A percentile compares a stretch with the other conserved stretches of the same genome.
Evolutionary conservation across 768 basidiomycete species (phyloP).

Genomic region (Candolleomyces efflorescens): DNA sequence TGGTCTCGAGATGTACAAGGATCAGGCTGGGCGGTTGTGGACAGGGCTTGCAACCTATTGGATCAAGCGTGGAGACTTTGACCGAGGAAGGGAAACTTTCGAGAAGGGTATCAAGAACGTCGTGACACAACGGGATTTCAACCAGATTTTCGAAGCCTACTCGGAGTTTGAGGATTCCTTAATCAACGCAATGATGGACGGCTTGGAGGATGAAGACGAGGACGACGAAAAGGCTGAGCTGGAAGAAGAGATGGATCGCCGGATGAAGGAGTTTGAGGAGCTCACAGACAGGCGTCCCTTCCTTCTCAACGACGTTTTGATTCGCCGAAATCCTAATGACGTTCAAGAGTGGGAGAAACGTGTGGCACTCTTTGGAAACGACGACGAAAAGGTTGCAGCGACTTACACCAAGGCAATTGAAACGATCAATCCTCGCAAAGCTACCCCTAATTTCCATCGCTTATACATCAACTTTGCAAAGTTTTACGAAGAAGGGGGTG

Average conservation of each 20-base stretch:
- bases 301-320: slow-evolving; percentile 90
- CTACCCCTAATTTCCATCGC: slow-evolving; percentile 85
- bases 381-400: slow-evolving; percentile 92
- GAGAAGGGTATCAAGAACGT: slow-evolving; percentile 82
- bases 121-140: slow-evolving; percentile 93
- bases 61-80: slow-evolving; percentile 97
- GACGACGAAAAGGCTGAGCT: slow-evolving; percentile 74
- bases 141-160: slow-evolving; percentile 96
- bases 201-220: slow-evolving; percentile 81
- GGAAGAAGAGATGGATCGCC: slow-evolving; percentile 77
- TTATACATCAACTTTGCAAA: slow-evolving; percentile 94
- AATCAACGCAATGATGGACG: slow-evolving; percentile 86
- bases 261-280: slow-evolving; percentile 92
- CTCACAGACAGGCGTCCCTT: slow-evolving; percentile 95
- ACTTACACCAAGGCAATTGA: slow-evolving; percentile 90
- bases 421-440: slow-evolving; percentile 83
- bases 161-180: slow-evolving; percentile 90
- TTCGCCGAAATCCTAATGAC: slow-evolving; percentile 93
- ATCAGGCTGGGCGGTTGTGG: slow-evolving; percentile 96
- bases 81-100: slow-evolving; percentile 82
- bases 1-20: slow-evolving; percentile 86
- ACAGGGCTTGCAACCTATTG: slow-evolving; percentile 96
- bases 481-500: slow-evolving; percentile 96
- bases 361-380: slow-evolving; percentile 86
- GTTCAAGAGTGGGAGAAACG: slow-evolving; percentile 99